Conservation (phyloP, 768 basidiomycete genomes). For the Trametes meyenii region DNA sequence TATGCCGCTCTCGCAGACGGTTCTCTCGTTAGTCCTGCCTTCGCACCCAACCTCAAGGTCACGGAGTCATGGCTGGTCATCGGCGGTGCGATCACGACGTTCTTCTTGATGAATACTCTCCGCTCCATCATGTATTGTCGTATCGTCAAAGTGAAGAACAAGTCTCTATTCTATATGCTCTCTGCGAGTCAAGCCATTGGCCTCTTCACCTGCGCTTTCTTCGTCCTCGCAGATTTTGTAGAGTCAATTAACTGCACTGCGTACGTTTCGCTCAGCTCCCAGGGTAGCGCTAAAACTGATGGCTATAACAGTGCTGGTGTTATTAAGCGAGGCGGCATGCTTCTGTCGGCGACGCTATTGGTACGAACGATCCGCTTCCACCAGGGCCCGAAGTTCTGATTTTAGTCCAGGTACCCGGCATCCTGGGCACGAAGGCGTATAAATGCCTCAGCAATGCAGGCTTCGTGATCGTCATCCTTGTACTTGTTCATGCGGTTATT, state of each 20-base stretch:
- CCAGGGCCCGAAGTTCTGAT: not conserved
- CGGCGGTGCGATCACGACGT: conserved; percentile 48
- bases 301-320: conserved; percentile 16
- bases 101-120: conserved; percentile 57
- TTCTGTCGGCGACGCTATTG: conserved; percentile 29
- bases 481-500: conserved; percentile 46
- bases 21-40: conserved; percentile 56
- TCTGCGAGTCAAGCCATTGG: conserved; percentile 58
- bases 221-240: conserved; percentile 51
- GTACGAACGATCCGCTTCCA: conserved; percentile 13
- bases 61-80: conserved; percentile 50
- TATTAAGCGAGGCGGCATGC: conserved; percentile 20
- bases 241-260: conserved; percentile 45
- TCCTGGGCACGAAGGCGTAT: conserved; percentile 68
- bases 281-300: conserved; percentile 21
- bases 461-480: conserved; percentile 49
- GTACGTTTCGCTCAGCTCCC: conserved; percentile 50
- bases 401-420: conserved; percentile 54
- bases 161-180: conserved; percentile 58
- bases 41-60: conserved; percentile 44
- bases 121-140: conserved; percentile 55
- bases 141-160: conserved; percentile 58
- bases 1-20: conserved; percentile 50
- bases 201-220: conserved; percentile 44
- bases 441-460: conserved; percentile 63